Percentiles rank a stretch among this genome's conserved stretches.
These are phyloP conservation scores for Apiospora phragmitis DNA, from an alignment of 2,329 filamentous ascomycete genomes.

Conservation along the genomic window DNA sequence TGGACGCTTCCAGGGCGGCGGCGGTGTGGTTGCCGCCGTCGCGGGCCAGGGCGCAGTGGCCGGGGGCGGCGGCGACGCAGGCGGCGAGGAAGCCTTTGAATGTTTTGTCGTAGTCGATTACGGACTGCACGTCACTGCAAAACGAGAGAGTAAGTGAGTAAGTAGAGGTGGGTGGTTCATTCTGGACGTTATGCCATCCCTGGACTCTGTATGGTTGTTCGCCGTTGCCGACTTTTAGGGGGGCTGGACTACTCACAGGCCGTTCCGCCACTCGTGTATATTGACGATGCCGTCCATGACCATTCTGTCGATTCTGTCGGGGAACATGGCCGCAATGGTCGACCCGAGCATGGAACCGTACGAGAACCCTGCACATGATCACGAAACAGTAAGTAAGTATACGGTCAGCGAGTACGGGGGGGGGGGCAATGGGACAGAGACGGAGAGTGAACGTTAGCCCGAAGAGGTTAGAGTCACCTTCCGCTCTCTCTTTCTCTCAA, in stretches of 20 bases:
- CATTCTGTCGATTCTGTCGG: slow-evolving; percentile 38
- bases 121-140: slow-evolving; percentile 26
- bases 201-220: no score
- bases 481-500: no score
- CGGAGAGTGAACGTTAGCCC: background rate
- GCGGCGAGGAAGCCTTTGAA: slow-evolving; percentile 29
- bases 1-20: slow-evolving; percentile 42
- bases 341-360: slow-evolving; percentile 42
- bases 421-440: no score
- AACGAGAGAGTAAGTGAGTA: background rate
- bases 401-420: slow-evolving; percentile 11
- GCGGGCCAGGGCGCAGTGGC: slow-evolving; percentile 30
- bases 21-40: slow-evolving; percentile 27
- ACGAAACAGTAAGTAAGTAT: no score
- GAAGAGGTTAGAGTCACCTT: background rate
- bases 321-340: slow-evolving; percentile 42
- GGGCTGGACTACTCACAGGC: slow-evolving; percentile 18
- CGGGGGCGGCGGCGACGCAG: slow-evolving; percentile 27
- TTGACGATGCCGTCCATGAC: slow-evolving; percentile 39
- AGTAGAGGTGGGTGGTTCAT: background rate
- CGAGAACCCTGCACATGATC: slow-evolving; percentile 32
- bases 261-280: slow-evolving; percentile 34
- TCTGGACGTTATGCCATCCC: no score
- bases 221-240: background rate
- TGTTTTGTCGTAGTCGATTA: slow-evolving; percentile 26